These are phyloP conservation scores for Quercus berberidifolia DNA, from an alignment of 306 rosid genomes.

Conservation along the genomic window DNA sequence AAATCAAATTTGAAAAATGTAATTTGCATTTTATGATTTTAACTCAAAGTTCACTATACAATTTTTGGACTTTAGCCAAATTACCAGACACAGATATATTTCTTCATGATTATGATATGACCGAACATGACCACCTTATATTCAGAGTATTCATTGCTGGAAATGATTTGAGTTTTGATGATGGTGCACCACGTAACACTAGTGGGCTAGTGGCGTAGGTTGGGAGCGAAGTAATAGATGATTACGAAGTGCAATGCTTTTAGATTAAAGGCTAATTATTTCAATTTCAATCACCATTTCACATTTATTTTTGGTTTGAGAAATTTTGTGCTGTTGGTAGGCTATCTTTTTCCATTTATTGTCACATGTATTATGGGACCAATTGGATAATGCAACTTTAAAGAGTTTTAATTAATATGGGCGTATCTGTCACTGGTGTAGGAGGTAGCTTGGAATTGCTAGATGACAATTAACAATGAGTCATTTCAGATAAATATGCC, in stretches of 20 bases:
- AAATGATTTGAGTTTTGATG: neutral
- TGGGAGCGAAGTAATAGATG: conserved; percentile 19
- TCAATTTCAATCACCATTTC: conserved; percentile 5
- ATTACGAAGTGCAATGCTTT: neutral
- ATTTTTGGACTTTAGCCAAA: neutral
- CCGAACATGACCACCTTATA: neutral
- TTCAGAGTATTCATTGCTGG: neutral
- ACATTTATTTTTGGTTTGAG: neutral
- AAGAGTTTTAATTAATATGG: neutral
- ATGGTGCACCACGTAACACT: neutral
- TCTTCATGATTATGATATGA: neutral
- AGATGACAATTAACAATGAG: neutral
- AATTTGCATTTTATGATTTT: no score
- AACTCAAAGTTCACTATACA: no score
- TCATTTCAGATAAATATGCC: no score
- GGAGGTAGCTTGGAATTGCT: neutral
- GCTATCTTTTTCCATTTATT: neutral
- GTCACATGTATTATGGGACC: neutral
- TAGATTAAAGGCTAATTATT: neutral
- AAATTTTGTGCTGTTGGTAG: no score
- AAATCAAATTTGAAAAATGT: fast-evolving
- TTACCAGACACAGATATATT: neutral
- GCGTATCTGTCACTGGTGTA: neutral
- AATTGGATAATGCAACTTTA: neutral
- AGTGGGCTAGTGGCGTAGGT: conserved; percentile 12